Evolutionary conservation across 768 basidiomycete species (phyloP).

Genomic region (Russula earlei): DNA sequence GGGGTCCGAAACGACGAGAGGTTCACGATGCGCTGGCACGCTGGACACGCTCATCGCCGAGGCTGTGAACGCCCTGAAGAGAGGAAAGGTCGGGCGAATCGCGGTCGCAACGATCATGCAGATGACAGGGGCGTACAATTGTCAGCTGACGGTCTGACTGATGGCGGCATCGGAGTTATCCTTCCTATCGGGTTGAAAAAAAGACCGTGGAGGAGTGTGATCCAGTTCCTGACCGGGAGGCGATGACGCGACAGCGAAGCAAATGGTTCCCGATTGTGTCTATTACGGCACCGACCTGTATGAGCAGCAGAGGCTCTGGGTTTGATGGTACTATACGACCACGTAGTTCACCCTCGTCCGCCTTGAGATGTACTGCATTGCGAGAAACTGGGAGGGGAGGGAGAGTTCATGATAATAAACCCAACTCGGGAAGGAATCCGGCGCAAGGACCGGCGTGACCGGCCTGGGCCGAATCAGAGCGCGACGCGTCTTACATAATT

Average conservation of each 20-base stretch:
- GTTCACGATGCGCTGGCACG: conserved; percentile 8
- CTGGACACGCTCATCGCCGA: background rate
- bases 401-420: background rate
- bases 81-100: background rate
- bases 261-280: background rate
- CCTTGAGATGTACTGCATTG: background rate
- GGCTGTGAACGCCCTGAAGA: background rate
- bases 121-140: background rate
- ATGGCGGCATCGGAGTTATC: conserved; percentile 15
- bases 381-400: background rate
- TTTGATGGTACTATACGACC: background rate
- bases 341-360: background rate
- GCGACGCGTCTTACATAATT: conserved; percentile 22
- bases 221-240: conserved; percentile 7
- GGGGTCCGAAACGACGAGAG: background rate
- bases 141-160: conserved; percentile 12
- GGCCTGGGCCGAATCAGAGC: conserved; percentile 17
- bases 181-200: conserved; percentile 8
- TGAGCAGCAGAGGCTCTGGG: background rate
- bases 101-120: background rate
- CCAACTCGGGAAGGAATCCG: conserved; percentile 7
- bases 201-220: background rate
- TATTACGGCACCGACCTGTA: conserved; percentile 4
- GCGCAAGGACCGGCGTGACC: conserved; percentile 14
- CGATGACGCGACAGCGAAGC: conserved; percentile 18